Evolutionary conservation across 2,329 filamentous ascomycete species (phyloP).

Genomic region (Paecilomyces sp.): DNA sequence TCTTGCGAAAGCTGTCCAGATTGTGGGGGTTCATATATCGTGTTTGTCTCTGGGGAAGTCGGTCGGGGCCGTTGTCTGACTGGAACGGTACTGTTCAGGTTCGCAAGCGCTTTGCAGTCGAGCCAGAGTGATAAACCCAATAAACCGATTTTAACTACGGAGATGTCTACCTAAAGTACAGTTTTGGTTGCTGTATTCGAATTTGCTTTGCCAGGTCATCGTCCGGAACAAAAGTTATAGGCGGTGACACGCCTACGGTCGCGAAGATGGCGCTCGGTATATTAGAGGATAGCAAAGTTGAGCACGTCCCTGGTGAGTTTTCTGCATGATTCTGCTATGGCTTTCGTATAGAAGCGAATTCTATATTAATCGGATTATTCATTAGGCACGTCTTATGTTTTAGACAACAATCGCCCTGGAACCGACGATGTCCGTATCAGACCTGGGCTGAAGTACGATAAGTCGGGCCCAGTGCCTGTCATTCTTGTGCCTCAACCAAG

Average conservation of each 20-base stretch:
- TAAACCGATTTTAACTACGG: background rate
- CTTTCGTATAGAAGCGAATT: conserved; percentile 5
- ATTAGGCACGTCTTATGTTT: conserved; percentile 48
- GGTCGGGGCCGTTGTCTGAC: background rate
- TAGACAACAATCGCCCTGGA: conserved; percentile 49
- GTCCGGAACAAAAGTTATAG: background rate
- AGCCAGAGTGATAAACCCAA: background rate
- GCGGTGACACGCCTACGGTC: background rate
- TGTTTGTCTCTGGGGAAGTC: background rate
- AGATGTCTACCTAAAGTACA: background rate
- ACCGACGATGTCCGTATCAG: conserved; percentile 25
- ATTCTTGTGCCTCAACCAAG: conserved; percentile 87
- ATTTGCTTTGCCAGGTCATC: background rate
- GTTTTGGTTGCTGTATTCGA: background rate
- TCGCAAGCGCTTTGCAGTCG: background rate
- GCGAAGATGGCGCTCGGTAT: conserved; percentile 62
- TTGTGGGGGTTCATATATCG: background rate
- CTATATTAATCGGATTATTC: background rate
- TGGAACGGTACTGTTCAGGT: background rate
- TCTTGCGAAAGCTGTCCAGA: background rate
- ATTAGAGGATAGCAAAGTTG: conserved; percentile 58
- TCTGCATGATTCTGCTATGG: background rate
- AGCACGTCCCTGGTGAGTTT: conserved; percentile 65
- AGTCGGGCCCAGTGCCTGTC: conserved; percentile 57
- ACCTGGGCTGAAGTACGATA: conserved; percentile 63